phyloP scores from a whole-genome alignment of 2,329 filamentous ascomycete genomes.

The Teratosphaeria epicoccoides region DNA sequence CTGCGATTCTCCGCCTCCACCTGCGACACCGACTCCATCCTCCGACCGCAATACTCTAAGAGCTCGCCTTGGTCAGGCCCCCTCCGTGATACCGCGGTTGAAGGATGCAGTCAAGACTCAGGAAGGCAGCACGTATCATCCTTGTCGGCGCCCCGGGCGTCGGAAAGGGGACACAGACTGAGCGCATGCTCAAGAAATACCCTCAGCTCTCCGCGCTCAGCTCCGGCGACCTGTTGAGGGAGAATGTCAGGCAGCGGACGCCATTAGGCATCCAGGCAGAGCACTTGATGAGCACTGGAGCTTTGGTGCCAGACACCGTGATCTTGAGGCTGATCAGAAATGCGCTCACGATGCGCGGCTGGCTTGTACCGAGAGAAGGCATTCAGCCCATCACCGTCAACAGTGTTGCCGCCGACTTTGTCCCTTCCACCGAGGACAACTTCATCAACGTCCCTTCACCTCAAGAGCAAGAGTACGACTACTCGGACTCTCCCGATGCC shows the following conservation, averaged over 20 bases:
- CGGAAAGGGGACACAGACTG: conserved; percentile 87
- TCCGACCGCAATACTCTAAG: too few species aligned
- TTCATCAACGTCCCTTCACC: conserved; percentile 27
- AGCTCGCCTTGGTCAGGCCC: conserved; percentile 3
- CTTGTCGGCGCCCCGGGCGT: conserved; percentile 93
- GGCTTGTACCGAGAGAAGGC: conserved; percentile 46
- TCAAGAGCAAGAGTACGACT: conserved; percentile 31
- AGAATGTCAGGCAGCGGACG: conserved; percentile 84
- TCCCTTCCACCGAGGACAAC: conserved; percentile 4
- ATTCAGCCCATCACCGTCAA: conserved; percentile 38
- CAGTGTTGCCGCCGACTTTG: conserved; percentile 27
- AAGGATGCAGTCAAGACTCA: conserved; percentile 39
- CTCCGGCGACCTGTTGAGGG: conserved; percentile 81
- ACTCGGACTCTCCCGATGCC: conserved; percentile 59
- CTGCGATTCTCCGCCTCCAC: neutral
- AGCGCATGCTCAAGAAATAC: conserved; percentile 75
- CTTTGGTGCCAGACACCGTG: conserved; percentile 81
- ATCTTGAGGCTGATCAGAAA: conserved; percentile 88
- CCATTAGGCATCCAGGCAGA: conserved; percentile 86
- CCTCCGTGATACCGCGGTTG: neutral
- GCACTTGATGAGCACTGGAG: conserved; percentile 73
- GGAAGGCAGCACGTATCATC: conserved; percentile 73
- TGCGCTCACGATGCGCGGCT: conserved; percentile 75
- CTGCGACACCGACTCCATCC: too few species aligned
- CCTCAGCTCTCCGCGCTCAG: conserved; percentile 84